Conservation (phyloP, 768 basidiomycete genomes). For the Rhizopogon vulgaris region DNA sequence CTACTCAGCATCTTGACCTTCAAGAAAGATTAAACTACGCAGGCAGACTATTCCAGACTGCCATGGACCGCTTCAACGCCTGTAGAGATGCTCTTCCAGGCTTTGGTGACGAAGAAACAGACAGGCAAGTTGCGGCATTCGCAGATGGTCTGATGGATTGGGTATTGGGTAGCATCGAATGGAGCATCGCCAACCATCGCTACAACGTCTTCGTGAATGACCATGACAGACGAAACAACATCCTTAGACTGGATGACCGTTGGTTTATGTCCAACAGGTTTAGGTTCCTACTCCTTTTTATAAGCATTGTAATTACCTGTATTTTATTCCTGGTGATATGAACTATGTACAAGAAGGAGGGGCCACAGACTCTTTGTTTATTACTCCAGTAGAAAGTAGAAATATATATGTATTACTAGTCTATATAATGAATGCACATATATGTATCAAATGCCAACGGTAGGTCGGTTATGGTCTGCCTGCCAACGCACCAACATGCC, state of each 20-base stretch:
- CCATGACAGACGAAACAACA: constrained; percentile 15
- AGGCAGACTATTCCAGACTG: constrained; percentile 14
- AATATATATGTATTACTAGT: too few species aligned
- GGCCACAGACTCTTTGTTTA: too few species aligned
- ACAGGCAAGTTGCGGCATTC: constrained; percentile 14
- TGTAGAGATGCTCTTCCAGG: constrained; percentile 17
- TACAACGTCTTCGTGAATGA: constrained; percentile 18
- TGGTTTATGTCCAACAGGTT: not conserved
- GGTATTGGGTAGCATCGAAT: constrained; percentile 20
- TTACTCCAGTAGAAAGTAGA: too few species aligned
- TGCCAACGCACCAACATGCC: too few species aligned
- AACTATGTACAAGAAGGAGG: too few species aligned
- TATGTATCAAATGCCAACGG: too few species aligned
- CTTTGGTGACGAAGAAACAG: constrained; percentile 8
- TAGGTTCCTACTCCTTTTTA: not conserved
- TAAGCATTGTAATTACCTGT: not conserved
- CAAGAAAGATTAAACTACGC: constrained; percentile 18
- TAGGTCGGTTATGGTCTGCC: too few species aligned
- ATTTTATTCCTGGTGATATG: not conserved
- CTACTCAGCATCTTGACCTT: constrained; percentile 16
- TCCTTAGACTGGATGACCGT: constrained; percentile 12
- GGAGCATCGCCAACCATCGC: constrained; percentile 21
- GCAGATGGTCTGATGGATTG: constrained; percentile 22
- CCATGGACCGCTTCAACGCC: constrained; percentile 16
- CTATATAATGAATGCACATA: too few species aligned